A percentile compares a stretch with the other conserved stretches of the same genome.
These are phyloP conservation scores for Penicillium verhagenii DNA, from an alignment of 495 filamentous ascomycete genomes.

Conservation along the genomic window DNA sequence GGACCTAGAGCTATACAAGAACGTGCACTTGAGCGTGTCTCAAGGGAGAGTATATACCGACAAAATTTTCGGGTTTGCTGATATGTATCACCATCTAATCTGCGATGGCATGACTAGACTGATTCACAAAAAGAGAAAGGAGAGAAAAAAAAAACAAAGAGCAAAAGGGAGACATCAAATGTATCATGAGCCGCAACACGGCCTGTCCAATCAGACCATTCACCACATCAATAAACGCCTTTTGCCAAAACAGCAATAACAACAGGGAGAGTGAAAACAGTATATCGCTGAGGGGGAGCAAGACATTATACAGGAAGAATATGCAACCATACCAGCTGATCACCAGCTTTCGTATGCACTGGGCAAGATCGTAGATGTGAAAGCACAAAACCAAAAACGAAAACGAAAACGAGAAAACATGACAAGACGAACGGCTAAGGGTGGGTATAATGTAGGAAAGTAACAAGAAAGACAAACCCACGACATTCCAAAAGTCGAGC, in stretches of 20 bases:
- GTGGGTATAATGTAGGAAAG: constrained; percentile 2
- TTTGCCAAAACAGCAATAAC: constrained; percentile 7
- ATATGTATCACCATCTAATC: background rate
- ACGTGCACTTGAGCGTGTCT: too few relatives aligned
- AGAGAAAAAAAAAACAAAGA: background rate
- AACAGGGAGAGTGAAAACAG: background rate
- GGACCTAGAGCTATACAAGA: background rate
- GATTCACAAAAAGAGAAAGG: background rate
- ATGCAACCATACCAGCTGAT: constrained; percentile 15
- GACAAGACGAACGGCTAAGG: background rate
- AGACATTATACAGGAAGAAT: constrained; percentile 23
- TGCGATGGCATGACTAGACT: background rate
- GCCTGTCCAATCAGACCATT: constrained; percentile 6
- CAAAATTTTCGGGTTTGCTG: background rate
- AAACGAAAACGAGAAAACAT: background rate
- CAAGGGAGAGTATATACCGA: background rate
- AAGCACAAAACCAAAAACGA: background rate
- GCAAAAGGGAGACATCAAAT: constrained; percentile 6
- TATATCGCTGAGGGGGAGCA: constrained; percentile 6
- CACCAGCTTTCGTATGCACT: constrained; percentile 11
- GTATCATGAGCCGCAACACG: constrained; percentile 20
- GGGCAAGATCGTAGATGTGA: background rate
- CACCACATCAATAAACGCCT: constrained; percentile 12
- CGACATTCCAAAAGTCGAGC: background rate
- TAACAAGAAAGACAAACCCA: background rate